Evolutionary conservation across 2,329 filamentous ascomycete species (phyloP).

Genomic region (Colletotrichum phormii): DNA sequence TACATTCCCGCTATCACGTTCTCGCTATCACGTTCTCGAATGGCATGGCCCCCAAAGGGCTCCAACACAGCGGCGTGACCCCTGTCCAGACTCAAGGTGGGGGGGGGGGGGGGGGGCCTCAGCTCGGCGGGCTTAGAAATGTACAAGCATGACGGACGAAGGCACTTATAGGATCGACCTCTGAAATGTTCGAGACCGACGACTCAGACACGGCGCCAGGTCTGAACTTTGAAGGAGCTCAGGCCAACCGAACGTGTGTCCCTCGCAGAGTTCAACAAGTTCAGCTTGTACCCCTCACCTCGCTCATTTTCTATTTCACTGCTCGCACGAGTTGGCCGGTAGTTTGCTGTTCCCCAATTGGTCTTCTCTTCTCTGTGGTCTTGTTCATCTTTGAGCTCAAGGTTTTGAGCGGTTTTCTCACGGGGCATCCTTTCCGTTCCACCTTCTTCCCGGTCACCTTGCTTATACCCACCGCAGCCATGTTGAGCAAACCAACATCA

Average conservation of each 20-base stretch:
- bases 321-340: not conserved
- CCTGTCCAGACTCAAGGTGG: not conserved
- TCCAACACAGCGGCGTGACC: not conserved
- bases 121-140: not conserved
- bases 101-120: not conserved
- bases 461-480: not conserved
- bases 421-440: not conserved
- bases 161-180: not conserved
- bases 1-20: not conserved
- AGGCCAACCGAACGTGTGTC: not conserved
- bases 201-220: not conserved
- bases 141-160: not conserved
- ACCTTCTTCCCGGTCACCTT: not conserved
- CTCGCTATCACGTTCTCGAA: not conserved
- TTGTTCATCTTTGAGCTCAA: not conserved
- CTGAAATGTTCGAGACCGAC: not conserved
- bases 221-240: not conserved
- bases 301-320: not conserved
- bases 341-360: not conserved
- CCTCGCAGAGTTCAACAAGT: not conserved
- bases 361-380: not conserved
- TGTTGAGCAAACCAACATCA: constrained; percentile 12
- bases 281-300: not conserved
- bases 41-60: not conserved
- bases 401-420: not conserved